Evolutionary conservation across 768 basidiomycete species (phyloP), one percentile per base, ranked within the genome.

Genomic region (Leucocoprinus sp.): DNA sequence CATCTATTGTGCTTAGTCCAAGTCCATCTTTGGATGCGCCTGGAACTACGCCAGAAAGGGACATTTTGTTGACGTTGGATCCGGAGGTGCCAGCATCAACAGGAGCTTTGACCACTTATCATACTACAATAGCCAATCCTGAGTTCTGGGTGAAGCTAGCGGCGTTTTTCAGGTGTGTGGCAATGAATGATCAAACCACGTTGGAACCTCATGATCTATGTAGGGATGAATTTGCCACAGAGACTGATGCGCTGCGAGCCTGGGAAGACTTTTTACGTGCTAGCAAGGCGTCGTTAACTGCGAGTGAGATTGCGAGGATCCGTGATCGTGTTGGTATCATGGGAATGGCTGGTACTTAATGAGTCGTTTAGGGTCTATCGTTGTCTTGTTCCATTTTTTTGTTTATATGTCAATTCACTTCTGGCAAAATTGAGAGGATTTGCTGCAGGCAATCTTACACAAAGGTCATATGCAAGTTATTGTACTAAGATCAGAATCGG

Each of bases 291-390:
- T 74, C 74, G 21, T 71, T 99, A 55, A 86, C 79, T 14, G 80
- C 90, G 0, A 80, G 72, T 50, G 89, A 97, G 59, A 89, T 96
- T 46, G 95, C 95, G 11, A 87, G 78, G 69, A 92, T 97, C 55
- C 75, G 95, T 38, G 95, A 97, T 60, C 70, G 72, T 17, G 85
- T 92, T 14, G 92, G 92, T 4, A 75, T 95, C 19, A 72, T 80
- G 33, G 93, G 92, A 22, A 93, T 93, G 91, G 86, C 81, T 17
- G 91, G 91, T 9, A 81, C 75, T 43, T 89, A 48, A 19, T 5
- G 19, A 26, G 11, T 15, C 11, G 36, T 17, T 34, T 11, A 5
- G 21, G 11, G 11, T 27, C 23, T 15, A 9, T 8, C 7, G 23
- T 23, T 22, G 18, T 41, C 26, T 15, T 34, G 14, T 40, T n/a